Evolutionary conservation across 257 asterid species (phyloP).

Genomic region (Salvia splendens): DNA sequence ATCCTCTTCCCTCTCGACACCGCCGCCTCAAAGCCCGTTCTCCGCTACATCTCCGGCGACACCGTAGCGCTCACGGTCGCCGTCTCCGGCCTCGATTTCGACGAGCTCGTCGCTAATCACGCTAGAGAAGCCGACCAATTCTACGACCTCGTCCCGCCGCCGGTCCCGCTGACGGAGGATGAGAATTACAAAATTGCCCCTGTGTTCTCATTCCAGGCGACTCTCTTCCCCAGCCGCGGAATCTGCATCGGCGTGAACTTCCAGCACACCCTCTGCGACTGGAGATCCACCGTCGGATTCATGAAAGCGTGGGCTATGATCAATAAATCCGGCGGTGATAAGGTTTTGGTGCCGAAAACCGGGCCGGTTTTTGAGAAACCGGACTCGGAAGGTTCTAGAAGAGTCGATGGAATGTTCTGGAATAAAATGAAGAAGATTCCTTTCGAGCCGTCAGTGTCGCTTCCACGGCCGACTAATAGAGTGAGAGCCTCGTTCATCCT

Average conservation of each 20-base stretch:
- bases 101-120: conserved; percentile 29
- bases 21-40: conserved; percentile 23
- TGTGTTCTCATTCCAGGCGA: conserved; percentile 32
- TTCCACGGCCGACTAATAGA: conserved; percentile 38
- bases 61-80: conserved; percentile 36
- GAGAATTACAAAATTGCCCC: conserved; percentile 27
- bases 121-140: conserved; percentile 38
- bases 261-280: conserved; percentile 14
- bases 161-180: conserved; percentile 25
- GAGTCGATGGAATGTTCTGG: conserved; percentile 24
- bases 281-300: conserved; percentile 30
- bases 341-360: neutral
- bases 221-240: conserved; percentile 48
- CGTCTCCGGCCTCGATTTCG: conserved; percentile 37
- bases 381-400: neutral
- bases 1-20: too few species aligned
- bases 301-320: conserved; percentile 50
- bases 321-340: conserved; percentile 23
- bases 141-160: conserved; percentile 40
- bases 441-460: neutral
- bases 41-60: conserved; percentile 44
- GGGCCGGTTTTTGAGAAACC: conserved; percentile 36
- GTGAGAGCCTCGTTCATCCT: conserved; percentile 50
- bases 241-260: conserved; percentile 2
- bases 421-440: conserved; percentile 22